phyloP scores from a whole-genome alignment of 2,329 filamentous ascomycete genomes.

The Pseudogymnoascus sp. region DNA sequence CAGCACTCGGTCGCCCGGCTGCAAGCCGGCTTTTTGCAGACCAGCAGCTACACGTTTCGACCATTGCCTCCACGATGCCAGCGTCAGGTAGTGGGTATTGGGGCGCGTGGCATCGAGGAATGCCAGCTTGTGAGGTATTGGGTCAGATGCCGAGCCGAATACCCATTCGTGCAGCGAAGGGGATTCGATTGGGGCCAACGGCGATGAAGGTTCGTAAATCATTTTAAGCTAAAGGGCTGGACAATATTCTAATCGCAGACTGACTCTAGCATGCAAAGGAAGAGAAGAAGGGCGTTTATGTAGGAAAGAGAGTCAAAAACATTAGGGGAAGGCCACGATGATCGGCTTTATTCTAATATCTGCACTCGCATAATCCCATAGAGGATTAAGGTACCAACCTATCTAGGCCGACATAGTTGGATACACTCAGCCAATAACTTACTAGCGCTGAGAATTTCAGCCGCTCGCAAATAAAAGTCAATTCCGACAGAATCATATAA shows the following conservation, averaged over 20 bases:
- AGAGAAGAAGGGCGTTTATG: neutral
- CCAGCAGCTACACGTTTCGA: slow-evolving; percentile 66
- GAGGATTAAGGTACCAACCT: neutral
- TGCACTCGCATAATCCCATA: neutral
- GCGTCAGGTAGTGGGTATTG: slow-evolving; percentile 58
- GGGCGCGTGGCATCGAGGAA: slow-evolving; percentile 61
- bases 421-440: neutral
- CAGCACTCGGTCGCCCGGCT: slow-evolving; percentile 61
- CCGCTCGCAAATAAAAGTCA: neutral
- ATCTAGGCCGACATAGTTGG: neutral
- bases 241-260: neutral
- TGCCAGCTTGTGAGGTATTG: slow-evolving; percentile 36
- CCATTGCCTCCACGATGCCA: slow-evolving; percentile 57
- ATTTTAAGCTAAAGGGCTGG: neutral
- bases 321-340: neutral
- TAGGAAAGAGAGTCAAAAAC: neutral
- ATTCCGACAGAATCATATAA: neutral
- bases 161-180: slow-evolving; percentile 1
- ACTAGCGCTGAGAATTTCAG: neutral
- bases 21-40: slow-evolving; percentile 53
- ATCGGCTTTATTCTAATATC: neutral
- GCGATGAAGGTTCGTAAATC: neutral
- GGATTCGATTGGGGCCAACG: neutral
- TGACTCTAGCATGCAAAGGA: neutral
- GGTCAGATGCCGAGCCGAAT: slow-evolving; percentile 40